These are phyloP conservation scores for Tremella mesenterica DNA, from an alignment of 768 basidiomycete genomes.

Conservation along the genomic window DNA sequence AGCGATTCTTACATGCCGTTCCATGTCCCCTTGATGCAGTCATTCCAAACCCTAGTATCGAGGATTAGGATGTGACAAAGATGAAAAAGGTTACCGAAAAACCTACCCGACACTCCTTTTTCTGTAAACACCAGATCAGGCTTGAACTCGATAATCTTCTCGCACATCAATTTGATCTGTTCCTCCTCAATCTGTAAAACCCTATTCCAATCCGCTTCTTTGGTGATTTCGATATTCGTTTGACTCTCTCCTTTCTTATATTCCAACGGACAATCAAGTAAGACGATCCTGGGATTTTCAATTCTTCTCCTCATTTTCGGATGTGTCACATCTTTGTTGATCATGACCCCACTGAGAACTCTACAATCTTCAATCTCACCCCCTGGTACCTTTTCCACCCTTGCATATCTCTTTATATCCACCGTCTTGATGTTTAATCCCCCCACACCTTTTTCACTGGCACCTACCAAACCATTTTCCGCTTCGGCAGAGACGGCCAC, in stretches of 20 bases:
- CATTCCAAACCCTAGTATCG: neutral
- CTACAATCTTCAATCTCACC: conserved; percentile 89
- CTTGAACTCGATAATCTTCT: conserved; percentile 80
- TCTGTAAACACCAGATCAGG: conserved; percentile 93
- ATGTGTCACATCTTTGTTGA: conserved; percentile 99
- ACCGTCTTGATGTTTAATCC: conserved; percentile 60
- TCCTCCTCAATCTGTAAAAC: conserved; percentile 94
- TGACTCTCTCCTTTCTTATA: conserved; percentile 99
- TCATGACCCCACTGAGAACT: conserved; percentile 83
- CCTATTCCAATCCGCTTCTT: conserved; percentile 84
- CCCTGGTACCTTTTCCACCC: conserved; percentile 94
- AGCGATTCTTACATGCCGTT: neutral
- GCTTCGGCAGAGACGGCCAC: conserved; percentile 65
- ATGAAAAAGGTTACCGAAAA: too few relatives aligned
- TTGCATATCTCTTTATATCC: conserved; percentile 95
- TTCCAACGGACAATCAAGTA: conserved; percentile 90
- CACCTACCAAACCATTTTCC: conserved; percentile 38
- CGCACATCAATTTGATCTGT: conserved; percentile 79
- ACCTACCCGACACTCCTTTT: conserved; percentile 89
- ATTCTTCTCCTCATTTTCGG: conserved; percentile 92
- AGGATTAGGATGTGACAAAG: neutral
- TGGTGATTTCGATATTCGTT: conserved; percentile 96
- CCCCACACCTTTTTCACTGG: conserved; percentile 4
- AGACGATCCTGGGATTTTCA: conserved; percentile 73
- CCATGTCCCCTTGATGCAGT: too few relatives aligned